Evolutionary conservation across 768 basidiomycete species (phyloP).

Genomic region (Rhizopogon rudus): DNA sequence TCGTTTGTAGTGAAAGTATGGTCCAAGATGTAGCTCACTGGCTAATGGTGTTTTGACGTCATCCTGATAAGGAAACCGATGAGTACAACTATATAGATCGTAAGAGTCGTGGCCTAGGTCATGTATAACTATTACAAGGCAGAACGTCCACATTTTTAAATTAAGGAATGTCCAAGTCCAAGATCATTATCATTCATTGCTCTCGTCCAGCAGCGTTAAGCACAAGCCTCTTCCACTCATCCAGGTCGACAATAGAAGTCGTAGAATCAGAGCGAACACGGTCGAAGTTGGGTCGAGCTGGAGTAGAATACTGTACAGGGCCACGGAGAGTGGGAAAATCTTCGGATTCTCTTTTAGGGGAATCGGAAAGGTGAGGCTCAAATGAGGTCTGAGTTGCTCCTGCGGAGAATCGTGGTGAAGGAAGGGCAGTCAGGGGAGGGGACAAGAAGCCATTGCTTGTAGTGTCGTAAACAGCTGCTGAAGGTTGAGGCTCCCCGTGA

Average conservation of each 20-base stretch:
- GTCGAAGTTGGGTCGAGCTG: not conserved
- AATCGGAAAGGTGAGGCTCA: slow-evolving; percentile 6
- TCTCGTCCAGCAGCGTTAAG: slow-evolving; percentile 8
- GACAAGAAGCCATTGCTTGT: not conserved
- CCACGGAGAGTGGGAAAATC: slow-evolving; percentile 3
- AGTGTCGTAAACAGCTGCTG: not conserved
- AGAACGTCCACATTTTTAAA: not conserved
- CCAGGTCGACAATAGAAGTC: slow-evolving; percentile 6
- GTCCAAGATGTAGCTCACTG: too few relatives aligned
- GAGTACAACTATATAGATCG: too few relatives aligned
- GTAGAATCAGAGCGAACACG: slow-evolving; percentile 6
- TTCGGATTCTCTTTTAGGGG: not conserved
- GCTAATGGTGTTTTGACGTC: slow-evolving; percentile 1
- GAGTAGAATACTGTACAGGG: not conserved
- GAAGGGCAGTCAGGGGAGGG: slow-evolving; percentile 5
- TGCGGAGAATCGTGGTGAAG: slow-evolving; percentile 1
- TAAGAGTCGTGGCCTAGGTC: too few relatives aligned
- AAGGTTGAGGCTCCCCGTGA: not conserved
- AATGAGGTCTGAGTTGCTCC: slow-evolving; percentile 1
- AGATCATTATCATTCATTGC: not conserved
- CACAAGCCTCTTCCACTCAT: slow-evolving; percentile 12
- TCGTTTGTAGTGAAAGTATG: too few relatives aligned
- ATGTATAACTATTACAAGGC: too few relatives aligned
- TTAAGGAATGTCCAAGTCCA: not conserved
- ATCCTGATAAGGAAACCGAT: not conserved